These are phyloP conservation scores for Crithidia fasciculata DNA, from an alignment of 208 protist species.

Conservation along the genomic window DNA sequence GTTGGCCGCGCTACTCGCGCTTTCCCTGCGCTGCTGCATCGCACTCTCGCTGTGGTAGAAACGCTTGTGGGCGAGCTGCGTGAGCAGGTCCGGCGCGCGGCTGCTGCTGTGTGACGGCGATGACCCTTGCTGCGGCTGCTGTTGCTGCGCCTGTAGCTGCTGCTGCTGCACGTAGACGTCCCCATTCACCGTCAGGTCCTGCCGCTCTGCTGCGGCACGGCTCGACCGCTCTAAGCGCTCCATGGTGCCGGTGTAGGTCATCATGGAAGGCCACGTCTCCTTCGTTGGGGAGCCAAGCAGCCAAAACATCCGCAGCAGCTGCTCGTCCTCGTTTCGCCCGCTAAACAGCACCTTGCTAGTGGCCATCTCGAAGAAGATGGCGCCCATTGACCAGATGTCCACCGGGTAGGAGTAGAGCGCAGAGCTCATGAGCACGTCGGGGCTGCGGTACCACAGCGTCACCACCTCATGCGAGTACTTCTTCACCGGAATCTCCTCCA, in stretches of 20 bases:
- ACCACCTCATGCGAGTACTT: conserved; percentile 93
- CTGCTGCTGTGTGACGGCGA: conserved; percentile 19
- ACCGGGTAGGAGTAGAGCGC: conserved; percentile 84
- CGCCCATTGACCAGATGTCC: conserved; percentile 94
- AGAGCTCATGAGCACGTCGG: conserved; percentile 91
- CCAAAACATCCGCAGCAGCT: conserved; percentile 89
- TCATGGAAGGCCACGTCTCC: conserved; percentile 93
- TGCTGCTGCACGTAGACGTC: conserved; percentile 27
- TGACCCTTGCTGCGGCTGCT: conserved; percentile 9
- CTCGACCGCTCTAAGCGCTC: conserved; percentile 44
- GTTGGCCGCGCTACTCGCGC: conserved; percentile 30
- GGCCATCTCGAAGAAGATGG: conserved; percentile 94
- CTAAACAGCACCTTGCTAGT: conserved; percentile 85
- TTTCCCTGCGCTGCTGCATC: conserved; percentile 26
- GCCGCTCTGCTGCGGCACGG: conserved; percentile 23
- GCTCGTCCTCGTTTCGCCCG: conserved; percentile 89
- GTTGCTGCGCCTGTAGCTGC: conserved; percentile 5
- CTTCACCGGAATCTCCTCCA: conserved; percentile 92
- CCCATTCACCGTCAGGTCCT: conserved; percentile 16
- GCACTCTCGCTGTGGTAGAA: conserved; percentile 32
- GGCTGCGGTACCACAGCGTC: conserved; percentile 95
- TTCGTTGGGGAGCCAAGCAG: conserved; percentile 94
- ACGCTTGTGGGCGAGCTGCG: conserved; percentile 27
- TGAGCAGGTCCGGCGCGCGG: conserved; percentile 25
- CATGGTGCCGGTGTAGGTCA: conserved; percentile 57